Evolutionary conservation across 2,329 filamentous ascomycete genomes (phyloP).

Genomic region (Zalaria sp.): DNA sequence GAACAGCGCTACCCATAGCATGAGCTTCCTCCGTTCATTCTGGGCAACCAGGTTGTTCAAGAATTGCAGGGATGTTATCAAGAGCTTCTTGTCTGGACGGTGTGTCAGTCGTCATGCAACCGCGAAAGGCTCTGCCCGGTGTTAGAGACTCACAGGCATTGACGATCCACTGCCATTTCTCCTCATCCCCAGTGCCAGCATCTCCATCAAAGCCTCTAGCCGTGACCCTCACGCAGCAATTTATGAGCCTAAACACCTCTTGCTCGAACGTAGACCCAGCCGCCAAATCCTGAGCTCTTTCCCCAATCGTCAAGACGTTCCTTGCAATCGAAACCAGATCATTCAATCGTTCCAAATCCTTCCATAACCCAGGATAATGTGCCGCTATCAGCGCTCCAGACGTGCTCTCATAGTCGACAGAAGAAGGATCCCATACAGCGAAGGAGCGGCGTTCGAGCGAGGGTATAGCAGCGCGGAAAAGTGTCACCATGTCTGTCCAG

Average conservation of each 20-base stretch:
- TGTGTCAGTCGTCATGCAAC: neutral
- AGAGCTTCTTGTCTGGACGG: constrained; percentile 41
- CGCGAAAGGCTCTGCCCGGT: neutral
- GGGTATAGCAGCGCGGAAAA: constrained; percentile 45
- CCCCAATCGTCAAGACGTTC: constrained; percentile 47
- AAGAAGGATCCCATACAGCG: constrained; percentile 41
- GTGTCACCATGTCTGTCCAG: constrained; percentile 44
- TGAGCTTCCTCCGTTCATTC: constrained; percentile 50
- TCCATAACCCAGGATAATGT: constrained; percentile 43
- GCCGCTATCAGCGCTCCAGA: constrained; percentile 47
- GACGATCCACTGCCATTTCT: constrained; percentile 51
- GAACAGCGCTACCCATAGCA: constrained; percentile 52
- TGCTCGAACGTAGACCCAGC: constrained; percentile 46
- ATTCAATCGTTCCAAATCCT: constrained; percentile 49
- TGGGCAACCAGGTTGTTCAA: constrained; percentile 52
- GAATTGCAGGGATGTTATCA: constrained; percentile 53
- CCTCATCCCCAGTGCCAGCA: constrained; percentile 45
- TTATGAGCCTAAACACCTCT: constrained; percentile 46
- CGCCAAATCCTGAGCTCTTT: constrained; percentile 48
- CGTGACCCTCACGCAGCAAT: constrained; percentile 50
- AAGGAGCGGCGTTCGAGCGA: constrained; percentile 49
- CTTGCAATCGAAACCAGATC: constrained; percentile 47
- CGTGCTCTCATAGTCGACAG: constrained; percentile 42
- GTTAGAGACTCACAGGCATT: constrained; percentile 32
- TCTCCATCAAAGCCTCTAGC: constrained; percentile 52